Evolutionary conservation across 1,284 basidiomycete genomes (phyloP).

Genomic region (Agaricales sp.): DNA sequence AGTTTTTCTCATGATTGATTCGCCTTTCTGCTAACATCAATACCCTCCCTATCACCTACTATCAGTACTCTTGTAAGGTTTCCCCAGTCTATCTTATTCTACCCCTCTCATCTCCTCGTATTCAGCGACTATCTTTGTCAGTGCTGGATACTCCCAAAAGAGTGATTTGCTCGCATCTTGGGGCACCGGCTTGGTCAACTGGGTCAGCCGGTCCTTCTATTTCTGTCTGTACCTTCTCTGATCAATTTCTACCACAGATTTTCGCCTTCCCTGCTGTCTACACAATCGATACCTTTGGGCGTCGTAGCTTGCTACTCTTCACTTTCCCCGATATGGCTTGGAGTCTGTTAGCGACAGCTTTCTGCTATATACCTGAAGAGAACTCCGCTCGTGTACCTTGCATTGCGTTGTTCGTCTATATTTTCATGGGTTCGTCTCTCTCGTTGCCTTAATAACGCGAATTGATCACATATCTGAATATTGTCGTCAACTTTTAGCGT

Average conservation of each 20-base stretch:
- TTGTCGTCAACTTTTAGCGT: conserved; percentile 19
- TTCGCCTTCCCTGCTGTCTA: conserved; percentile 6
- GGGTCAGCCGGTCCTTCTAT: conserved; percentile 32
- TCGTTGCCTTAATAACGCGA: background rate
- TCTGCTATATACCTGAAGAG: conserved; percentile 32
- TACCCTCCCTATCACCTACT: background rate
- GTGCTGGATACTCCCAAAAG: conserved; percentile 39
- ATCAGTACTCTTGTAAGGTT: background rate
- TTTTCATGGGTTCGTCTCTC: conserved; percentile 32
- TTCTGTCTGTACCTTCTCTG: conserved; percentile 29
- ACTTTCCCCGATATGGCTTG: conserved; percentile 53
- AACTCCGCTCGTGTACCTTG: conserved; percentile 30
- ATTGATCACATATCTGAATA: background rate
- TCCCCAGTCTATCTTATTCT: background rate
- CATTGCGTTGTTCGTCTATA: conserved; percentile 47
- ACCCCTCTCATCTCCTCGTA: background rate
- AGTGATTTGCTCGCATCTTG: conserved; percentile 54
- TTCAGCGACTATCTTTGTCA: conserved; percentile 43
- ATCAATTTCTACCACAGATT: background rate
- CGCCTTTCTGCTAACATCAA: background rate
- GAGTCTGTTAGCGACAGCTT: conserved; percentile 49
- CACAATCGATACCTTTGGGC: conserved; percentile 48
- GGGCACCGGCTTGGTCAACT: conserved; percentile 67
- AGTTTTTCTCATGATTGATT: background rate
- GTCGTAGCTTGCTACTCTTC: conserved; percentile 45